Percentiles rank a stretch among this genome's conserved stretches.
These are phyloP conservation scores for Tylopilus orsonianus DNA, from an alignment of 1,284 basidiomycete genomes.

Conservation along the genomic window DNA sequence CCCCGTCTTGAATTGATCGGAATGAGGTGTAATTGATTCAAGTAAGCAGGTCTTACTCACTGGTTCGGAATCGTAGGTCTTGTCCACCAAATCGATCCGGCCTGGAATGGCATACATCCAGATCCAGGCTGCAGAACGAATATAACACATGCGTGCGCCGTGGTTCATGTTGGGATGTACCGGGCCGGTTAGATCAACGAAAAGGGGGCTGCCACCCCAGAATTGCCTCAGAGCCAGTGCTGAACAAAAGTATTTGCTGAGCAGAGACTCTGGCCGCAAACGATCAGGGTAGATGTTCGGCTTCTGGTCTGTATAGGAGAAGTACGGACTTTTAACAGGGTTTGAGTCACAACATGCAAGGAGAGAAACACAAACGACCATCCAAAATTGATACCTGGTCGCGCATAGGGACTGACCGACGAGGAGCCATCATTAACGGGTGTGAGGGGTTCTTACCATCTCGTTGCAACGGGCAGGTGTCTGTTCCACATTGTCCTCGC, in stretches of 20 bases:
- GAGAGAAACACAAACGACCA: background rate
- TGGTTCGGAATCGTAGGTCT: background rate
- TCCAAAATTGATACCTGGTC: background rate
- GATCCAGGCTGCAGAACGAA: background rate
- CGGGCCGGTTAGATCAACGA: background rate
- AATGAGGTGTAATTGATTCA: background rate
- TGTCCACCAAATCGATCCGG: background rate
- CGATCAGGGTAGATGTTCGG: background rate
- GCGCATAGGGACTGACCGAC: background rate
- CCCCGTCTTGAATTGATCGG: background rate
- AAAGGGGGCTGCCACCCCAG: background rate
- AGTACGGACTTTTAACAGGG: background rate
- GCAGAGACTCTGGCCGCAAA: background rate
- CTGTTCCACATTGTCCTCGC: background rate
- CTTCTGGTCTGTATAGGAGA: background rate
- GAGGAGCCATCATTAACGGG: background rate
- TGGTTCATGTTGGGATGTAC: background rate
- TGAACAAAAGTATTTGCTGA: background rate
- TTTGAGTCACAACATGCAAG: background rate
- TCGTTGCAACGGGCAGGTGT: background rate
- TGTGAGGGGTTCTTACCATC: background rate
- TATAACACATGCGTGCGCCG: background rate
- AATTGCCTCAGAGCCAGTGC: background rate
- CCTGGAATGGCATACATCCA: background rate
- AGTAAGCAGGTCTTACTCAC: background rate